Conservation (phyloP, 1,284 basidiomycete genomes). For the Ustanciosporium gigantosporum region DNA sequence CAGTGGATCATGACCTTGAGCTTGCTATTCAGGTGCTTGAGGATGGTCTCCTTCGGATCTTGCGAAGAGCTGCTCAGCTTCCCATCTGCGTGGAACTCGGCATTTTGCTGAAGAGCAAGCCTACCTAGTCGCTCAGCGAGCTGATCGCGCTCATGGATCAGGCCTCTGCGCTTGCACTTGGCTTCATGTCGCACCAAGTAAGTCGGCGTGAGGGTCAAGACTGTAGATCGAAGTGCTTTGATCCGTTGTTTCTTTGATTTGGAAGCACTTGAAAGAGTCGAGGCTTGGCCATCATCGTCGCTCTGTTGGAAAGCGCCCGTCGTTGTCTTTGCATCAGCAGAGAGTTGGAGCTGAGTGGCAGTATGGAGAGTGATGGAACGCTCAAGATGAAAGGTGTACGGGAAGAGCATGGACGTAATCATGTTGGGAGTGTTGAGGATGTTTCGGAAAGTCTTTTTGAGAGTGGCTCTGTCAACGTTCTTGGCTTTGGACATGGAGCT, state of each 20-base stretch:
- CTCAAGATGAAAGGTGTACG: slow-evolving; percentile 26
- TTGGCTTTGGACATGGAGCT: slow-evolving; percentile 6
- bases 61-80: background rate
- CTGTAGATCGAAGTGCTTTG: slow-evolving; percentile 18
- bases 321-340: background rate
- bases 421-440: slow-evolving; percentile 40
- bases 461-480: slow-evolving; percentile 10
- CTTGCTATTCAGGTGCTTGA: slow-evolving; percentile 31
- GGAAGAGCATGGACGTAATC: slow-evolving; percentile 46
- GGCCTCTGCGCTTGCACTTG: slow-evolving; percentile 32
- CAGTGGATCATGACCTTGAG: slow-evolving; percentile 20
- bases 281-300: background rate
- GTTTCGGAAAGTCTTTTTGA: slow-evolving; percentile 18
- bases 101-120: slow-evolving; percentile 25
- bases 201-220: slow-evolving; percentile 25
- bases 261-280: background rate
- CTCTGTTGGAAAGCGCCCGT: background rate
- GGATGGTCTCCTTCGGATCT: slow-evolving; percentile 5
- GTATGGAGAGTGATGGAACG: slow-evolving; percentile 18
- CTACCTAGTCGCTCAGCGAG: slow-evolving; percentile 40
- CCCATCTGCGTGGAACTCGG: slow-evolving; percentile 14
- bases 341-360: background rate
- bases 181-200: slow-evolving; percentile 46
- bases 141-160: slow-evolving; percentile 31
- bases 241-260: slow-evolving; percentile 17